Evolutionary conservation across 495 filamentous ascomycete species (phyloP).

Genomic region (Cairneyella variabilis): DNA sequence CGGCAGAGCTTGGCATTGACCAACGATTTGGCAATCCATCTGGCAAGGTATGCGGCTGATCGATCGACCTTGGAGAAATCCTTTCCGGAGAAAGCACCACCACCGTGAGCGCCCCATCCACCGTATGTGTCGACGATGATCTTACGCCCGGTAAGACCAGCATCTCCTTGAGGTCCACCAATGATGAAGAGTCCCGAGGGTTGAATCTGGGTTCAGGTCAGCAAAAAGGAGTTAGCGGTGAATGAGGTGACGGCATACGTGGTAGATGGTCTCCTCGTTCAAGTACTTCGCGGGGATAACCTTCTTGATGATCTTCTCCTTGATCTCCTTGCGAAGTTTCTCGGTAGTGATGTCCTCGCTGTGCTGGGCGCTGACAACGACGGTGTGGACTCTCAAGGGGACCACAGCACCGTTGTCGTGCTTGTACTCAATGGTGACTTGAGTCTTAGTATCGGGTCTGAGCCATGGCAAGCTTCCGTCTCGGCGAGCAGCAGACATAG

Average conservation of each 20-base stretch:
- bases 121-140: slow-evolving; percentile 99
- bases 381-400: slow-evolving; percentile 88
- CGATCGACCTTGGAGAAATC: slow-evolving; percentile 99
- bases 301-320: slow-evolving; percentile 94
- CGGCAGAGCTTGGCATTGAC: slow-evolving; percentile 84
- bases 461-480: slow-evolving; percentile 90
- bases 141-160: slow-evolving; percentile 97
- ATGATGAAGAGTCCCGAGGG: slow-evolving; percentile 98
- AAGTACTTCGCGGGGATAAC: slow-evolving; percentile 90
- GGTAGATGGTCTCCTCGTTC: slow-evolving; percentile 89
- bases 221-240: neutral
- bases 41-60: slow-evolving; percentile 92
- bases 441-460: slow-evolving; percentile 97
- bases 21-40: slow-evolving; percentile 98
- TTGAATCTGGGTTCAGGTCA: slow-evolving; percentile 63
- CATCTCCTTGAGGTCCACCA: slow-evolving; percentile 97
- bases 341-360: slow-evolving; percentile 84
- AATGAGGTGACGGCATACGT: slow-evolving; percentile 50
- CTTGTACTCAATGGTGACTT: slow-evolving; percentile 98
- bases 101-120: slow-evolving; percentile 99
- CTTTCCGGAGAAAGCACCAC: slow-evolving; percentile 99
- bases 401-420: slow-evolving; percentile 93
- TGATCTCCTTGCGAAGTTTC: slow-evolving; percentile 87
- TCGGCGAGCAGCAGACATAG: slow-evolving; percentile 82
- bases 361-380: slow-evolving; percentile 96